Percentiles rank a stretch among this genome's conserved stretches.
phyloP scores from a whole-genome alignment of 805 yeast species.

The Saccharomycopsis amapae region DNA sequence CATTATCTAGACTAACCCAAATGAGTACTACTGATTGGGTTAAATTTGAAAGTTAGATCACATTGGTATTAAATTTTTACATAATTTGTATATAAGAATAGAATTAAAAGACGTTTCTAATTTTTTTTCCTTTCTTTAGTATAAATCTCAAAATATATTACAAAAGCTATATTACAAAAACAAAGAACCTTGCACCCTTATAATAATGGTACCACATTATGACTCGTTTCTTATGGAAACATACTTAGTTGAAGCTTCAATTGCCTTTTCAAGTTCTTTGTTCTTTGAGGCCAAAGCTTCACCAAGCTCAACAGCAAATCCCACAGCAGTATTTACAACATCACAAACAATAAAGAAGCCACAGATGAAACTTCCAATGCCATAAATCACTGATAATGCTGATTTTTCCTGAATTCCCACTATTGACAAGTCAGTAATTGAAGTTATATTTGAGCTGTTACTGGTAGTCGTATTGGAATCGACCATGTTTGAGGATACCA shows the following conservation, averaged over 20 bases:
- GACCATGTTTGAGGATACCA: too few species aligned
- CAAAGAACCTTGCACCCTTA: too few species aligned
- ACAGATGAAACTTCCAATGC: slow-evolving; percentile 12
- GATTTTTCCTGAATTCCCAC: slow-evolving; percentile 9
- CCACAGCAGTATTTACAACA: slow-evolving; percentile 8
- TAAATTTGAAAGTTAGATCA: slow-evolving; percentile 30
- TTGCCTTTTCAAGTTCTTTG: slow-evolving; percentile 6
- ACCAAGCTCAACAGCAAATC: slow-evolving; percentile 8
- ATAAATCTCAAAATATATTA: too few species aligned
- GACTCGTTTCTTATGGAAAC: slow-evolving; percentile 16
- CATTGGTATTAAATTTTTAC: too few species aligned
- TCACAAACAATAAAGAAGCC: slow-evolving; percentile 16
- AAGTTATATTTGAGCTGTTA: too few species aligned
- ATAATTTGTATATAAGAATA: too few species aligned
- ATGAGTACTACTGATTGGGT: slow-evolving; percentile 95
- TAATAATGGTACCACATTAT: too few species aligned
- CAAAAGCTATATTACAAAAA: too few species aligned
- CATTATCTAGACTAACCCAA: slow-evolving; percentile 81
- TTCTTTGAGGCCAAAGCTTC: slow-evolving; percentile 10
- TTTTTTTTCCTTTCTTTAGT: too few species aligned
- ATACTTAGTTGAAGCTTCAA: slow-evolving; percentile 11
- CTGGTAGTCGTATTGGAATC: background rate
- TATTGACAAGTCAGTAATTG: too few species aligned
- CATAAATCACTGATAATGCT: background rate
- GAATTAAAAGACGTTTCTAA: too few species aligned